phyloP scores from a whole-genome alignment of 306 rosid genomes.

The Vigna angularis region DNA sequence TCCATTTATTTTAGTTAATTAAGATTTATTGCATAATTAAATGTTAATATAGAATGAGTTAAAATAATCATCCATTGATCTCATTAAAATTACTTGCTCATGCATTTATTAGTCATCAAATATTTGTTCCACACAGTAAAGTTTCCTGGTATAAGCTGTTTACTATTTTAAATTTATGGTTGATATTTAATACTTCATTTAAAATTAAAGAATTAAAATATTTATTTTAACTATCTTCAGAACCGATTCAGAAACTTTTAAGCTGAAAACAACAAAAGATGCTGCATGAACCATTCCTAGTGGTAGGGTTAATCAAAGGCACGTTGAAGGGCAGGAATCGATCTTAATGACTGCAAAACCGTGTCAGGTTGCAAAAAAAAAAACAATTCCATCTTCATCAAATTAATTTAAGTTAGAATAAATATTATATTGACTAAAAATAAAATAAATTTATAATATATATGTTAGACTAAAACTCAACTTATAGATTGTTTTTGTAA shows the following conservation, averaged over 20 bases:
- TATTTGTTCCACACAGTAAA: too few species aligned
- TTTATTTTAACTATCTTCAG: background rate
- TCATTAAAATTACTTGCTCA: background rate
- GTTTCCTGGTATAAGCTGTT: too few species aligned
- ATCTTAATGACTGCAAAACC: background rate
- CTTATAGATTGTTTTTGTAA: too few species aligned
- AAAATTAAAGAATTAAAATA: background rate
- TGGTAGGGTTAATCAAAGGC: slow-evolving; percentile 16
- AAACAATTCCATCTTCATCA: background rate
- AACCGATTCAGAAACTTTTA: background rate
- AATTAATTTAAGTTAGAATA: too few species aligned
- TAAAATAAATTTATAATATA: too few species aligned
- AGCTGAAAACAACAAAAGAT: slow-evolving; percentile 16
- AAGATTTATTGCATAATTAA: background rate
- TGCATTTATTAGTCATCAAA: too few species aligned
- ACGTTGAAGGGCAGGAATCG: background rate
- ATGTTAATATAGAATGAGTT: too few species aligned
- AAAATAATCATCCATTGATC: too few species aligned
- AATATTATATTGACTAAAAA: too few species aligned
- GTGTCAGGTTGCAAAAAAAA: background rate
- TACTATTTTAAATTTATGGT: background rate
- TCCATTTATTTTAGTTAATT: background rate
- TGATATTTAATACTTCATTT: background rate
- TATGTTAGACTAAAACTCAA: too few species aligned
- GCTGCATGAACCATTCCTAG: background rate